These are phyloP conservation scores for Bretschneidera sinensis DNA, from an alignment of 345 rosid genomes.

Conservation along the genomic window DNA sequence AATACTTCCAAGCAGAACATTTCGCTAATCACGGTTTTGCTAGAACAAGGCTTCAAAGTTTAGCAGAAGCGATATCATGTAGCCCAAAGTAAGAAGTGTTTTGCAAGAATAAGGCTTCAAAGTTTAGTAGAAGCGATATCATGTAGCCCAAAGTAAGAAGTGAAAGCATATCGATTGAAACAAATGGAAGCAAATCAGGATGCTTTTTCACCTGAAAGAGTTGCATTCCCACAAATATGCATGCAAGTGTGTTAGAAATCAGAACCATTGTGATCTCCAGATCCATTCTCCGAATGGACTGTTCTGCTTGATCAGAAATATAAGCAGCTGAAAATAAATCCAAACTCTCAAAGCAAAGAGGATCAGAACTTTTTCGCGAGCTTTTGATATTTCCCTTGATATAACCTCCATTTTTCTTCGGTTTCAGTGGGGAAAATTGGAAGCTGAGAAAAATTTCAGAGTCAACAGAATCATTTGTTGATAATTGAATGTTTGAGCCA, in stretches of 20 bases:
- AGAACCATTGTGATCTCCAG: constrained; percentile 42
- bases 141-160: constrained; percentile 45
- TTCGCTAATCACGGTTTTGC: background rate
- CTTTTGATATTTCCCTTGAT: constrained; percentile 42
- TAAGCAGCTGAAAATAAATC: constrained; percentile 18
- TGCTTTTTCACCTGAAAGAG: constrained; percentile 35
- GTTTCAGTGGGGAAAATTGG: constrained; percentile 38
- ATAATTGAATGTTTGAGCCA: background rate
- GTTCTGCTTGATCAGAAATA: constrained; percentile 10
- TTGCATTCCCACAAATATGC: constrained; percentile 37
- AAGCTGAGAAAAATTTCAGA: constrained; percentile 32
- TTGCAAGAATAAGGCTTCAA: no score
- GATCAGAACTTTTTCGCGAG: constrained; percentile 26
- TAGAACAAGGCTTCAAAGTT: constrained; percentile 39
- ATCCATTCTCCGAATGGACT: constrained; percentile 44
- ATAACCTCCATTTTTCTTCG: constrained; percentile 15
- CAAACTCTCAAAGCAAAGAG: constrained; percentile 27
- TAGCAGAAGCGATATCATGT: constrained; percentile 35
- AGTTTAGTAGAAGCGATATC: no score
- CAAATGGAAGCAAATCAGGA: constrained; percentile 31
- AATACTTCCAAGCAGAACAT: constrained; percentile 20
- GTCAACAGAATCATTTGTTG: constrained; percentile 21
- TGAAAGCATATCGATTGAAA: constrained; percentile 45
- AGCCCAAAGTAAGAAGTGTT: no score
- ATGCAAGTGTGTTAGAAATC: constrained; percentile 37